Conservation (phyloP, 495 filamentous ascomycete genomes). For the Aspergillus saccharolyticus region DNA sequence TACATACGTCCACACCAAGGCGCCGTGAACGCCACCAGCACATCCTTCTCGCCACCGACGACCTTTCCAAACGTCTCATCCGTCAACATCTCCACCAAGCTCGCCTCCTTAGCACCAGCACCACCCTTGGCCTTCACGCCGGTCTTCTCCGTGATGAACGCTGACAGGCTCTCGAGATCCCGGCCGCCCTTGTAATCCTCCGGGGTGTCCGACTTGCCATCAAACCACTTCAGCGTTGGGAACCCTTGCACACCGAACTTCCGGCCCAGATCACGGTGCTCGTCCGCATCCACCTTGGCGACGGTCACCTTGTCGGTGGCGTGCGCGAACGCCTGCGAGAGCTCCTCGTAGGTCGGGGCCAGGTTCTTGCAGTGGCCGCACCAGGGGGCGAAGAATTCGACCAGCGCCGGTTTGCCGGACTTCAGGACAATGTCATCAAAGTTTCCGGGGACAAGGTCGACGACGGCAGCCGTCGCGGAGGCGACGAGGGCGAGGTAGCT, state of each 20-base stretch:
- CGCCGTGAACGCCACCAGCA: conserved; percentile 92
- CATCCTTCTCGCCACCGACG: conserved; percentile 82
- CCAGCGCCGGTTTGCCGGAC: conserved; percentile 90
- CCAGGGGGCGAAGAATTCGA: conserved; percentile 99
- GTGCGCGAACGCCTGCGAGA: conserved; percentile 67
- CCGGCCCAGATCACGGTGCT: conserved; percentile 75
- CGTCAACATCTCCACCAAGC: conserved; percentile 72
- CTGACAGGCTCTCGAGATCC: conserved; percentile 77
- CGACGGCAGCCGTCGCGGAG: conserved; percentile 52
- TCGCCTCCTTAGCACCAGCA: conserved; percentile 48
- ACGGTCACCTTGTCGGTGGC: conserved; percentile 80
- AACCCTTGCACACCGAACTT: conserved; percentile 88
- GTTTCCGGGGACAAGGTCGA: conserved; percentile 82
- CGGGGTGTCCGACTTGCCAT: conserved; percentile 88
- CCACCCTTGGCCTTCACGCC: conserved; percentile 67
- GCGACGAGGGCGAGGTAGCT: conserved; percentile 40
- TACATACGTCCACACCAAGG: conserved; percentile 95
- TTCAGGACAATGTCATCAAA: conserved; percentile 86
- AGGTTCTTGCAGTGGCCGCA: conserved; percentile 99
- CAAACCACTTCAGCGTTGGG: conserved; percentile 96
- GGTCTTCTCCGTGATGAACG: conserved; percentile 84
- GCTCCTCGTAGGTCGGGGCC: conserved; percentile 89
- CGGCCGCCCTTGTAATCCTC: conserved; percentile 80
- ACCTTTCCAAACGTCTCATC: conserved; percentile 70
- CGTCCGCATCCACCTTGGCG: conserved; percentile 94